Percentiles rank a stretch among this genome's conserved stretches.
These are phyloP conservation scores for Ustilago trichophora DNA, from an alignment of 1,284 basidiomycete species.

Conservation along the genomic window DNA sequence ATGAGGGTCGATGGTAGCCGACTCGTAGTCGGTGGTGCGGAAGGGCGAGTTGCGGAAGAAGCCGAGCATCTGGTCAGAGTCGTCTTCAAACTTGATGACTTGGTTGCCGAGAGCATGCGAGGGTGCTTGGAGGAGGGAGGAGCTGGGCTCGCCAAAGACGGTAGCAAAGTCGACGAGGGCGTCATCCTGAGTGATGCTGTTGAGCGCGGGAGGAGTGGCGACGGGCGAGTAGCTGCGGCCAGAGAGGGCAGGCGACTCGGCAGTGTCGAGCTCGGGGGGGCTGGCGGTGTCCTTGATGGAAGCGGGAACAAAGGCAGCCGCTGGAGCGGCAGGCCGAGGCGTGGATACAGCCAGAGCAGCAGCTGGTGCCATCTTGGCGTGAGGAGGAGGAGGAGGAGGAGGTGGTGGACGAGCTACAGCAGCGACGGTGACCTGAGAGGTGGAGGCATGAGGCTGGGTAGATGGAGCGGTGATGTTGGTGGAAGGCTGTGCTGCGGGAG, in stretches of 20 bases:
- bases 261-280: constrained; percentile 34
- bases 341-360: not conserved
- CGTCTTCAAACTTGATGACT: constrained; percentile 31
- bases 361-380: constrained; percentile 10
- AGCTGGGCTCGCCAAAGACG: constrained; percentile 31
- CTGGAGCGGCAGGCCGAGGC: not conserved
- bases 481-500: not conserved
- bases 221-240: constrained; percentile 35
- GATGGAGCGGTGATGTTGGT: not conserved
- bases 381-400: constrained; percentile 17
- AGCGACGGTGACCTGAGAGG: constrained; percentile 35
- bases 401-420: constrained; percentile 24
- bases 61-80: constrained; percentile 27
- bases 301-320: not conserved
- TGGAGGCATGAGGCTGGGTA: constrained; percentile 12
- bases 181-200: constrained; percentile 21
- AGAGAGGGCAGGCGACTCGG: constrained; percentile 38
- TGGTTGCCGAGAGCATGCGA: not conserved
- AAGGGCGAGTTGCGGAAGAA: constrained; percentile 44
- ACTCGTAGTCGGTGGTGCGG: constrained; percentile 27
- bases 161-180: constrained; percentile 26
- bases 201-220: constrained; percentile 27
- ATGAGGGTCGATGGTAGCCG: constrained; percentile 48
- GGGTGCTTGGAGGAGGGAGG: constrained; percentile 7
- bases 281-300: constrained; percentile 3